Conservation (phyloP, 2,329 filamentous ascomycete genomes). For the Colletotrichum orbiculare region DNA sequence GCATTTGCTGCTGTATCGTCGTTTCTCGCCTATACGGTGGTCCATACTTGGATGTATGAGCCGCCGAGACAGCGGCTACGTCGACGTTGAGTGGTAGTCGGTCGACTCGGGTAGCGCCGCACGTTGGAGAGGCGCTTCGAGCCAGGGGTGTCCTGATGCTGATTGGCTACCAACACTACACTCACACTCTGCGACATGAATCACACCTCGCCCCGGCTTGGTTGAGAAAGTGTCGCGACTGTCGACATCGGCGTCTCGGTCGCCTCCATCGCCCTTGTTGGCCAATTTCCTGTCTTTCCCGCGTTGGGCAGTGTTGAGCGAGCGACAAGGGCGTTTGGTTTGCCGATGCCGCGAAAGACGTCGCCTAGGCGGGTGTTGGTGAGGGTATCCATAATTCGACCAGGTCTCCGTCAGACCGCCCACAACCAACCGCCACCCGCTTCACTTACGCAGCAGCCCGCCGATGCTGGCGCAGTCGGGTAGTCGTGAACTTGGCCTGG, state of each 20-base stretch:
- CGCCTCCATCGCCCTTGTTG: slow-evolving; percentile 1
- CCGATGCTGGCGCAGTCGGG: slow-evolving; percentile 12
- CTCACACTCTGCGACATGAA: slow-evolving; percentile 34
- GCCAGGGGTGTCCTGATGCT: background rate
- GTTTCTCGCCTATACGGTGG: background rate
- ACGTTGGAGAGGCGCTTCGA: slow-evolving; percentile 8
- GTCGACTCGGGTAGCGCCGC: slow-evolving; percentile 22
- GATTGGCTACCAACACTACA: slow-evolving; percentile 32
- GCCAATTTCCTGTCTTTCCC: slow-evolving; percentile 11
- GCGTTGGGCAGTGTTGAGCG: slow-evolving; percentile 1
- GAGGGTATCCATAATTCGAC: slow-evolving; percentile 8
- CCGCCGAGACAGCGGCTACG: slow-evolving; percentile 30
- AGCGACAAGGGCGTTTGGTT: slow-evolving; percentile 26
- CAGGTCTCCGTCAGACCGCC: background rate
- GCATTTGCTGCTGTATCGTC: background rate
- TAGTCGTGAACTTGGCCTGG: slow-evolving; percentile 1
- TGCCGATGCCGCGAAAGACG: slow-evolving; percentile 9
- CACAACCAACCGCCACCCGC: slow-evolving; percentile 18
- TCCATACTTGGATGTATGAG: slow-evolving; percentile 8
- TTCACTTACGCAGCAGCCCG: slow-evolving; percentile 10
- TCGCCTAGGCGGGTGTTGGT: slow-evolving; percentile 21
- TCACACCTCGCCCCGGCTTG: slow-evolving; percentile 33
- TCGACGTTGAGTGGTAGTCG: slow-evolving; percentile 27
- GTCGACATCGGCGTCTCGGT: slow-evolving; percentile 1
- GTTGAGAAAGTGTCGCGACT: slow-evolving; percentile 1